These are phyloP conservation scores for Suillus hirtellus DNA, from an alignment of 768 basidiomycete species.

Conservation along the genomic window DNA sequence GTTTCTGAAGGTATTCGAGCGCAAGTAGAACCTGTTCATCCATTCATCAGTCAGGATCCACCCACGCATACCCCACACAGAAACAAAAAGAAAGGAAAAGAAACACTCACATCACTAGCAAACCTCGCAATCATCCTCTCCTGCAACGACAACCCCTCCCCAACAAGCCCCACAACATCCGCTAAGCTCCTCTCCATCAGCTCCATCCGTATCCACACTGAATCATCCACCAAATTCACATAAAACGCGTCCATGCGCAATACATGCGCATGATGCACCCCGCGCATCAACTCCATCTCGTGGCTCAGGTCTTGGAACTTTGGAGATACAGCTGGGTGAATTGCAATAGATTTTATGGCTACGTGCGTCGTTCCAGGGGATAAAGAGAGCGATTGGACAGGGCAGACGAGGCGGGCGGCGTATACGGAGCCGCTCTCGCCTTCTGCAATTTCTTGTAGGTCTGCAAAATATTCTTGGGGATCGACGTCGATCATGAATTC, in stretches of 20 bases:
- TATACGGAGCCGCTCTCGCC: conserved; percentile 80
- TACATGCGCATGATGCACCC: conserved; percentile 60
- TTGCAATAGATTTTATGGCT: conserved; percentile 59
- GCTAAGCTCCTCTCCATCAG: conserved; percentile 88
- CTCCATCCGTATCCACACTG: conserved; percentile 87
- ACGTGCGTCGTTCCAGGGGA: conserved; percentile 44
- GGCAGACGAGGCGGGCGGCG: conserved; percentile 36
- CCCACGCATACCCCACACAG: neutral
- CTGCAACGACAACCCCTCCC: conserved; percentile 59
- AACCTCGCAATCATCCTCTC: conserved; percentile 76
- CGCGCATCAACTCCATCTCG: conserved; percentile 61
- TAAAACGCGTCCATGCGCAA: conserved; percentile 70
- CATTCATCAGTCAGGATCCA: conserved; percentile 1
- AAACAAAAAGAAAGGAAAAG: neutral
- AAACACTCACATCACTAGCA: conserved; percentile 65
- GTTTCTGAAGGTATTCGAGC: conserved; percentile 62
- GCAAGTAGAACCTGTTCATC: conserved; percentile 58
- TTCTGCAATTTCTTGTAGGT: conserved; percentile 78
- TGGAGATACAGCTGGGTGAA: conserved; percentile 42
- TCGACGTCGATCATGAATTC: conserved; percentile 66
- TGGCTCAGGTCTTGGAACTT: conserved; percentile 64
- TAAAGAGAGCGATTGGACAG: conserved; percentile 19
- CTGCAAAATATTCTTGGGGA: conserved; percentile 62
- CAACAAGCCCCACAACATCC: conserved; percentile 69
- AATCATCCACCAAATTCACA: conserved; percentile 55